Conservation (phyloP, 192 early-diverging fungal species). For the Powellomyces hirtus region DNA sequence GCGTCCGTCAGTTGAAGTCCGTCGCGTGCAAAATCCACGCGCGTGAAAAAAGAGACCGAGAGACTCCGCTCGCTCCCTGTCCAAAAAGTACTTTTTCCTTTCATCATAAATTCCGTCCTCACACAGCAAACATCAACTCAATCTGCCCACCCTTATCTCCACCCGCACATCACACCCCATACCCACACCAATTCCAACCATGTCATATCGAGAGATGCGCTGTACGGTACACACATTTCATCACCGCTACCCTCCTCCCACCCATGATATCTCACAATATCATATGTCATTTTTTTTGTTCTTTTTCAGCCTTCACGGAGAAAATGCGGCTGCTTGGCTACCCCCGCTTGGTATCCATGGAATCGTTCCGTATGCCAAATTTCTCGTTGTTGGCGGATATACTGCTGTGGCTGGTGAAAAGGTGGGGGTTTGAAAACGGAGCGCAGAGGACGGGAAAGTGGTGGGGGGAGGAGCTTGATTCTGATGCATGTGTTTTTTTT, state of each 20-base stretch:
- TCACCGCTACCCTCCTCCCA: not conserved
- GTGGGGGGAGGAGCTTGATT: not conserved
- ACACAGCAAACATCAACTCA: too few species aligned
- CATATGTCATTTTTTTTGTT: not conserved
- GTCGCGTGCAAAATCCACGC: too few species aligned
- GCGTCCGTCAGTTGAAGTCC: too few species aligned
- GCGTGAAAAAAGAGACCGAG: too few species aligned
- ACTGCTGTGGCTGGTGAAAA: slow-evolving; percentile 54
- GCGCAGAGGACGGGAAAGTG: not conserved
- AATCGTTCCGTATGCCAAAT: slow-evolving; percentile 50
- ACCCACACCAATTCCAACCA: too few species aligned
- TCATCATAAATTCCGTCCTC: too few species aligned
- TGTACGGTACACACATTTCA: not conserved
- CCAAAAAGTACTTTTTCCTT: too few species aligned
- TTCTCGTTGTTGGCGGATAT: slow-evolving; percentile 51
- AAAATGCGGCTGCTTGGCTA: slow-evolving; percentile 50
- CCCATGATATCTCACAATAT: not conserved
- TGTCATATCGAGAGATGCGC: slow-evolving; percentile 23
- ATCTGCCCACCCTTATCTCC: too few species aligned
- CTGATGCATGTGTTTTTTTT: not conserved
- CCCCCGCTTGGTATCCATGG: slow-evolving; percentile 49
- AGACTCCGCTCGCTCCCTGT: too few species aligned
- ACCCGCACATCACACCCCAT: too few species aligned
- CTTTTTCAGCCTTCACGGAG: slow-evolving; percentile 44
- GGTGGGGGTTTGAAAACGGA: slow-evolving; percentile 15